These are phyloP conservation scores for Claviceps africana DNA, from an alignment of 2,329 filamentous ascomycete species.

Conservation along the genomic window DNA sequence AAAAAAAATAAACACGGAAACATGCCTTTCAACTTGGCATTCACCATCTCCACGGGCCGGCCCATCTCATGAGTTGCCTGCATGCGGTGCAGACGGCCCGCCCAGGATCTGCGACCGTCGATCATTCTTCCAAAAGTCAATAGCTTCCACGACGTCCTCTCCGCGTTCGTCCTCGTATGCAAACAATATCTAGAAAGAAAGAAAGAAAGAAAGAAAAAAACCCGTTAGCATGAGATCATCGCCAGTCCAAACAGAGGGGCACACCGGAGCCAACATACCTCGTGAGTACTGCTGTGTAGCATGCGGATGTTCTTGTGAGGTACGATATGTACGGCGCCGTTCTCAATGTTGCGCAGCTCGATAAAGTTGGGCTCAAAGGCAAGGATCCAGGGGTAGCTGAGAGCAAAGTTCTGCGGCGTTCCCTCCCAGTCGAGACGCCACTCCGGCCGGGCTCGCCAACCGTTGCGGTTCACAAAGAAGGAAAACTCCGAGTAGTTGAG, in stretches of 20 bases:
- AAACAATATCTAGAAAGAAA: slow-evolving; percentile 63
- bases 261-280: slow-evolving; percentile 46
- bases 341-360: slow-evolving; percentile 91
- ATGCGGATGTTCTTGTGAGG: slow-evolving; percentile 94
- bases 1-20: too few species aligned
- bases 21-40: not conserved
- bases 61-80: not conserved
- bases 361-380: slow-evolving; percentile 97
- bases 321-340: slow-evolving; percentile 85
- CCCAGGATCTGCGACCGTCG: slow-evolving; percentile 31
- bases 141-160: slow-evolving; percentile 81
- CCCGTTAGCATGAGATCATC: too few species aligned
- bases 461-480: slow-evolving; percentile 98
- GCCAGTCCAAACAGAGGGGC: too few species aligned
- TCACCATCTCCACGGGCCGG: not conserved
- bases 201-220: not conserved
- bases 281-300: slow-evolving; percentile 91
- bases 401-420: slow-evolving; percentile 76
- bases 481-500: slow-evolving; percentile 98
- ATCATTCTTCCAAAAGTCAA: slow-evolving; percentile 86
- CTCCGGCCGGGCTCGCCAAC: slow-evolving; percentile 88
- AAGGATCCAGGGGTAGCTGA: slow-evolving; percentile 92
- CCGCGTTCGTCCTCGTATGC: slow-evolving; percentile 93
- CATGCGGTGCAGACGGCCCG: slow-evolving; percentile 4
- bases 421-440: slow-evolving; percentile 99